Percentiles rank a stretch among this genome's conserved stretches.
phyloP scores from a whole-genome alignment of 2,329 filamentous ascomycete species.

The Passalora sequoiae region DNA sequence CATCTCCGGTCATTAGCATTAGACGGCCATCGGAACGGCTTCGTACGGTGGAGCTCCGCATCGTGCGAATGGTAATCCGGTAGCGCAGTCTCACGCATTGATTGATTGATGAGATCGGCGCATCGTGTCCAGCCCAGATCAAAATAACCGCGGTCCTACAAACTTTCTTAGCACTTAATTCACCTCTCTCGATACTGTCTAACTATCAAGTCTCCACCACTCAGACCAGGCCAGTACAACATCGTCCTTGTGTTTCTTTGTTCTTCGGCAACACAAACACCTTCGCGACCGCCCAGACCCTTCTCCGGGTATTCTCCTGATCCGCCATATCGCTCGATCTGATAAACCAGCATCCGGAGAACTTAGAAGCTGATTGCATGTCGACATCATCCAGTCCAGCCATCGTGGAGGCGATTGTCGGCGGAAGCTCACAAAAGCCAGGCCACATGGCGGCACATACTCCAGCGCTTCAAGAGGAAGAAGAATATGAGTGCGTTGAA shows the following conservation, averaged over 20 bases:
- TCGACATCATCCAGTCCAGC: conserved; percentile 15
- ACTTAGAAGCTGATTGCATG: conserved; percentile 10
- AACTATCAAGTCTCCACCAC: no score
- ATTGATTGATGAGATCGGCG: no score
- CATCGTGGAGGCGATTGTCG: conserved; percentile 18
- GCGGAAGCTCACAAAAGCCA: conserved; percentile 9
- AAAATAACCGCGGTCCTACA: neutral
- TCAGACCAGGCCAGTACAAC: no score
- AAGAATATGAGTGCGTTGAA: conserved; percentile 35
- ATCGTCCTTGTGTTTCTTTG: no score
- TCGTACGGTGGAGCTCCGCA: no score
- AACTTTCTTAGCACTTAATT: neutral
- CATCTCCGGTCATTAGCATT: no score
- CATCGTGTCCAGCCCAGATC: no score
- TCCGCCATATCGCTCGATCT: neutral
- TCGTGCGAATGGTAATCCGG: no score
- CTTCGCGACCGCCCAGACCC: neutral
- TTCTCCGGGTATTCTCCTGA: neutral
- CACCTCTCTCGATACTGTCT: neutral
- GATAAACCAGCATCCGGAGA: conserved; percentile 2
- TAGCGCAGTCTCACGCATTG: no score
- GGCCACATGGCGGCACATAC: conserved; percentile 30
- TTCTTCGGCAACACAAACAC: neutral
- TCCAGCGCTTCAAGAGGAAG: conserved; percentile 28
- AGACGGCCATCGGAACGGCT: no score